Percentiles rank a stretch among this genome's conserved stretches.
phyloP scores from a whole-genome alignment of 352 stramenopile species.

The Phytophthora uliginosa region DNA sequence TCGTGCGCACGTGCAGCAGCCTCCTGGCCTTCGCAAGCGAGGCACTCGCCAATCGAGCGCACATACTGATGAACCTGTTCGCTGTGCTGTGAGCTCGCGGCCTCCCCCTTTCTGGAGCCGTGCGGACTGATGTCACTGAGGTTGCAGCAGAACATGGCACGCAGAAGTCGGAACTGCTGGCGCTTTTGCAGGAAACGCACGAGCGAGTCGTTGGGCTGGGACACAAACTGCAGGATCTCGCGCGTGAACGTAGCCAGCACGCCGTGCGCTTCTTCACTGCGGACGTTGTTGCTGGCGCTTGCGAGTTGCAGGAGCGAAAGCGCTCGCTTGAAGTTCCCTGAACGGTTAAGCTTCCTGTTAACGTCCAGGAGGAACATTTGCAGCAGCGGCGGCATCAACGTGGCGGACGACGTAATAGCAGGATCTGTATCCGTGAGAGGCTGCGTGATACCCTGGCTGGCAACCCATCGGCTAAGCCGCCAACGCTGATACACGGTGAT shows the following conservation, averaged over 20 bases:
- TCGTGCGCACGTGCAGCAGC: constrained; percentile 41
- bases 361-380: constrained; percentile 74
- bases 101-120: constrained; percentile 29
- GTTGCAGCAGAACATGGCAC: constrained; percentile 74
- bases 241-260: constrained; percentile 65
- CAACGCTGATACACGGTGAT: constrained; percentile 82
- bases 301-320: constrained; percentile 55
- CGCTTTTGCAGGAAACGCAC: constrained; percentile 75
- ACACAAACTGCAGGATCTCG: constrained; percentile 66
- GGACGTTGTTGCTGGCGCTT: constrained; percentile 49
- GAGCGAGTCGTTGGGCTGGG: constrained; percentile 62
- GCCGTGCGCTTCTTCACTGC: constrained; percentile 64
- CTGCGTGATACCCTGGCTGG: constrained; percentile 65
- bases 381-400: constrained; percentile 65
- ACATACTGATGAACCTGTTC: constrained; percentile 59
- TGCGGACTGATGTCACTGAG: constrained; percentile 71
- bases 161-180: constrained; percentile 72
- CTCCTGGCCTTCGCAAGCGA: constrained; percentile 68
- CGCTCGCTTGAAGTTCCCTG: constrained; percentile 58
- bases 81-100: constrained; percentile 34
- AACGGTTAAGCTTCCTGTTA: constrained; percentile 61
- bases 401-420: constrained; percentile 50
- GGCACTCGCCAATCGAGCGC: constrained; percentile 72
- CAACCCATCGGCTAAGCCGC: constrained; percentile 71
- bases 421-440: constrained; percentile 56